Conservation (phyloP, 805 yeast species). For the Zygotorulaspora florentina region DNA sequence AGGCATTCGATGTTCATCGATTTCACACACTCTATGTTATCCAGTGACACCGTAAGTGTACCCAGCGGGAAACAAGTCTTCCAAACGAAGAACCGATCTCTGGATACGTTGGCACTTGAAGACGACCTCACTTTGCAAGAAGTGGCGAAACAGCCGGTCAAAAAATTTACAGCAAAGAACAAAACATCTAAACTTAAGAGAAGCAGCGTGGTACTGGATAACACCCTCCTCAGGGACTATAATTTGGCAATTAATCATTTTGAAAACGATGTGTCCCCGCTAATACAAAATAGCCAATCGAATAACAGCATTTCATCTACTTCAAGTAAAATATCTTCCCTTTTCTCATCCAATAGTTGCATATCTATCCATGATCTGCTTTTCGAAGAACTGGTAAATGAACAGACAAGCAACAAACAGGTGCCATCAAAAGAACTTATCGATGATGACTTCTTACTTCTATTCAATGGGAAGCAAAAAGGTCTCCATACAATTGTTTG, state of each 20-base stretch:
- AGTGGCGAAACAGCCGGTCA: conserved; percentile 1
- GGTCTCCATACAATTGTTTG: too few relatives aligned
- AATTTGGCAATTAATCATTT: conserved; percentile 23
- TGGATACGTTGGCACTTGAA: conserved; percentile 5
- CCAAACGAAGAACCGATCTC: conserved; percentile 13
- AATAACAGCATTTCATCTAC: conserved; percentile 10
- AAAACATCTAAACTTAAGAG: conserved; percentile 19
- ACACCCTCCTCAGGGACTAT: conserved; percentile 27
- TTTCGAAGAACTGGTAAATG: conserved; percentile 20
- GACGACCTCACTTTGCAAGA: neutral
- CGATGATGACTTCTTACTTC: too few relatives aligned
- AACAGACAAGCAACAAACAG: neutral
- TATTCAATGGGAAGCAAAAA: too few relatives aligned
- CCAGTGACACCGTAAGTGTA: neutral
- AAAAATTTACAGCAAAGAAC: conserved; percentile 1
- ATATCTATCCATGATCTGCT: conserved; percentile 25
- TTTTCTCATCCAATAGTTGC: conserved; percentile 20
- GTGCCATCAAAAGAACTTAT: too few relatives aligned
- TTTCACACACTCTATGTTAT: conserved; percentile 7
- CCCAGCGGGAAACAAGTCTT: conserved; percentile 4
- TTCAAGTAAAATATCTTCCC: conserved; percentile 16
- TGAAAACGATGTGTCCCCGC: conserved; percentile 7
- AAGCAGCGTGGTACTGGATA: conserved; percentile 28
- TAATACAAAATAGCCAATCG: conserved; percentile 8
- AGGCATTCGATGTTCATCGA: conserved; percentile 27